Base-by-base conservation (phyloP, 129 eudicot genomes). In the Calendula officinalis region DNA sequence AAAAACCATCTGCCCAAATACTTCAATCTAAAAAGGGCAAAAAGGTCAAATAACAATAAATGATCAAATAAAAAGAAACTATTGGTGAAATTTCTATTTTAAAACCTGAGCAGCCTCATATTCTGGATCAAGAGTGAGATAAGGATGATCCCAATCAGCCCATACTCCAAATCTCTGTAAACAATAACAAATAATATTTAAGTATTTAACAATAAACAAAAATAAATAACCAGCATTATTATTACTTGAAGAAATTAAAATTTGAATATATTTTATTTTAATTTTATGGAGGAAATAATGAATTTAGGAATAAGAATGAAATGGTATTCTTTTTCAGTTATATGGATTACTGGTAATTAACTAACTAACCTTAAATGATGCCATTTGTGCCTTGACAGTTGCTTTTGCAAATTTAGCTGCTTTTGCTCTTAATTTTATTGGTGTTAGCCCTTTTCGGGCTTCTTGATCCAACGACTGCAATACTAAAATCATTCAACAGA, bases 71-170 rank as follows among this genome's bases (percentile, higher is more conserved):
- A 40, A 17, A 17, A 2, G 10, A 70, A 46, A 47, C 58, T 47
- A 14, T 35, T 33, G 67, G 36, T 32, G 35, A 22, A 22, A 69
- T 12, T 58, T 15, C 41, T 14, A 49, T 22, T 50, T 32, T 49
- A 48, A 48, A 47, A 90, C 97, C 95, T 90, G 97, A 76, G 99
- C 96, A 72, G 99, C 96, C 78, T 92, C 96, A 77, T 92, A 92
- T 68, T 81, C 96, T 56, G 99, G 99, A 80, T 92, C 95, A 61
- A 92, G 99, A 37, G 99, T 92, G 64, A 88, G 83, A 79, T 92
- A 92, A 56, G 96, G 92, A 75, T 88, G 78, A 50, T 92, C 99
- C 99, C 99, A 92, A 76, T 89, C 94, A 44, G 80, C 99, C 99
- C 99, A 92, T 52, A 92, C 84, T 78, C 99, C 99, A 68, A 71